Percentiles rank a stretch among this genome's conserved stretches.
phyloP scores from a whole-genome alignment of 805 yeast species.

The Teunomyces lycoperdinae region DNA sequence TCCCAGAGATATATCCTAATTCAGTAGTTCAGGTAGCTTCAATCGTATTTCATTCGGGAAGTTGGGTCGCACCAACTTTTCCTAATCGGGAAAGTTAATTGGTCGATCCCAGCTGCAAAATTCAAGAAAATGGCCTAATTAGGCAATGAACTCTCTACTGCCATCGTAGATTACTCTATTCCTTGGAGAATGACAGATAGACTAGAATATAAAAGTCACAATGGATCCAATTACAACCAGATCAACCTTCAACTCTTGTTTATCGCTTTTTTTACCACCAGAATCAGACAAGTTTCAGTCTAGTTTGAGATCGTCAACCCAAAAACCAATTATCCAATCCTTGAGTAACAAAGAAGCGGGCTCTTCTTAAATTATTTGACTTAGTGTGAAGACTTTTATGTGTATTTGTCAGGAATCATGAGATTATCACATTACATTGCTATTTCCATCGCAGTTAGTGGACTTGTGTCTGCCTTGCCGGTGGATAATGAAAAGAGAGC shows the following conservation, averaged over 20 bases:
- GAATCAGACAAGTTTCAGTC: neutral
- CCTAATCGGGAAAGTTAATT: conserved; percentile 8
- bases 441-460: conserved; percentile 6
- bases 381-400: neutral
- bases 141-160: conserved; percentile 5
- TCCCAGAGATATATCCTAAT: neutral
- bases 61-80: conserved; percentile 1
- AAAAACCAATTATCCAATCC: neutral
- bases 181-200: neutral
- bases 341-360: neutral
- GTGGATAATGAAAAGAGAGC: conserved; percentile 6
- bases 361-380: neutral
- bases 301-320: neutral
- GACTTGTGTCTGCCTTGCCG: conserved; percentile 8
- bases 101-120: conserved; percentile 6
- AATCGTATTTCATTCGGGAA: neutral
- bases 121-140: conserved; percentile 6
- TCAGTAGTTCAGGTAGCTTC: neutral
- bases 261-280: neutral
- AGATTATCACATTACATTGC: conserved; percentile 4
- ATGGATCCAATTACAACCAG: neutral
- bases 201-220: neutral
- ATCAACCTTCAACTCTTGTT: neutral
- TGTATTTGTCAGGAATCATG: neutral
- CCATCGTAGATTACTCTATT: neutral